Percentiles rank a stretch among this genome's conserved stretches.
Conservation (phyloP, 2,329 filamentous ascomycete genomes). For the Exophiala viscosa region DNA sequence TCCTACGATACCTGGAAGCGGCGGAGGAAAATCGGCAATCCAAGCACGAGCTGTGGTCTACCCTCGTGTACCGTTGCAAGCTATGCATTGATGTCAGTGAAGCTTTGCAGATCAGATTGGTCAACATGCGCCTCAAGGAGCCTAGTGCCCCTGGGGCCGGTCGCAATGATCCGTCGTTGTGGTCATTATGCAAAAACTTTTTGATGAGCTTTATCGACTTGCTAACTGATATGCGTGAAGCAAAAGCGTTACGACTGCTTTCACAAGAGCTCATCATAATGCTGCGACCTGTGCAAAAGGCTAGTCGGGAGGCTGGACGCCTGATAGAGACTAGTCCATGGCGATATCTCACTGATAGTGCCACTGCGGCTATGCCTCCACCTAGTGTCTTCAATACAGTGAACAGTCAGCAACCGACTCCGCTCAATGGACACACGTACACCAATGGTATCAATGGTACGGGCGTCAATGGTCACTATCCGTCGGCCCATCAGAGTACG, state of each 20-base stretch:
- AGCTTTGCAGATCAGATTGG: slow-evolving; percentile 67
- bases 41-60: slow-evolving; percentile 64
- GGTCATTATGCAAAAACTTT: slow-evolving; percentile 65
- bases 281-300: slow-evolving; percentile 75
- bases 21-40: slow-evolving; percentile 59
- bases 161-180: slow-evolving; percentile 56
- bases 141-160: slow-evolving; percentile 48
- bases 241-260: slow-evolving; percentile 47
- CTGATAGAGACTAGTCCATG: slow-evolving; percentile 66
- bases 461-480: slow-evolving; percentile 7
- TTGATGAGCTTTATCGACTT: slow-evolving; percentile 48
- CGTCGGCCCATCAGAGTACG: slow-evolving; percentile 1
- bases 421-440: neutral
- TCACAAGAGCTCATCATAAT: slow-evolving; percentile 66
- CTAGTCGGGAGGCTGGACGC: slow-evolving; percentile 73
- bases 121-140: slow-evolving; percentile 78
- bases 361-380: slow-evolving; percentile 28
- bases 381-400: slow-evolving; percentile 19
- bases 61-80: slow-evolving; percentile 67
- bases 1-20: slow-evolving; percentile 60
- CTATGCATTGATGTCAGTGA: slow-evolving; percentile 70
- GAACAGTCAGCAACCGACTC: slow-evolving; percentile 1
- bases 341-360: slow-evolving; percentile 52
- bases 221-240: slow-evolving; percentile 45
- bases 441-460: slow-evolving; percentile 24